phyloP scores from a whole-genome alignment of 2,329 filamentous ascomycete genomes.

The Colletotrichum zoysiae region DNA sequence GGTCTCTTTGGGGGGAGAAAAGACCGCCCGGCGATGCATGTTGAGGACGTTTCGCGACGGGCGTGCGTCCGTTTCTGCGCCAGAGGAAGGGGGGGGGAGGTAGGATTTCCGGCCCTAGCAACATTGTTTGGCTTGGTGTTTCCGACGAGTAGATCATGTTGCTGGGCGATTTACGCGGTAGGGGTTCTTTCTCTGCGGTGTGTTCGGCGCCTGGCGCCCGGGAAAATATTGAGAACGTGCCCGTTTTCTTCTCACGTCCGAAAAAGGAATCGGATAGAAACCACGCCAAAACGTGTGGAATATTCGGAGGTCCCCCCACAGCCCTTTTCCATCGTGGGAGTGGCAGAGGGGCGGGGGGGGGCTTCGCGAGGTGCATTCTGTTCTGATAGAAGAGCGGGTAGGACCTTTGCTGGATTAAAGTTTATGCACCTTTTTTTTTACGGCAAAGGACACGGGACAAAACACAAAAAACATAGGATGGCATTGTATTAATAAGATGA shows the following conservation, averaged over 20 bases:
- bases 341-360: background rate
- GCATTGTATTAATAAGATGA: background rate
- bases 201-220: no score
- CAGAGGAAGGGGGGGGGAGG: background rate
- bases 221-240: background rate
- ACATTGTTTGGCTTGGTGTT: conserved; percentile 3
- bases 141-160: conserved; percentile 1
- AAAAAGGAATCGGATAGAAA: no score
- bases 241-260: background rate
- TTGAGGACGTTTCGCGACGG: conserved; percentile 5
- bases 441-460: no score
- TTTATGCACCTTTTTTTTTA: background rate
- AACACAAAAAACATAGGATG: background rate
- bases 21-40: background rate
- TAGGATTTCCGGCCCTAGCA: background rate
- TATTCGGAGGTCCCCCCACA: background rate
- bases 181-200: background rate
- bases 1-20: no score
- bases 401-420: background rate
- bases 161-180: background rate
- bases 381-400: background rate
- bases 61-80: background rate
- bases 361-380: no score
- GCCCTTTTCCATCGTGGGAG: background rate
- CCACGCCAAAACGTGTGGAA: background rate